A percentile compares a stretch with the other conserved stretches of the same genome.
These are phyloP conservation scores for Dillenia suffruticosa DNA, from an alignment of 164 flowering plant species.

Conservation along the genomic window DNA sequence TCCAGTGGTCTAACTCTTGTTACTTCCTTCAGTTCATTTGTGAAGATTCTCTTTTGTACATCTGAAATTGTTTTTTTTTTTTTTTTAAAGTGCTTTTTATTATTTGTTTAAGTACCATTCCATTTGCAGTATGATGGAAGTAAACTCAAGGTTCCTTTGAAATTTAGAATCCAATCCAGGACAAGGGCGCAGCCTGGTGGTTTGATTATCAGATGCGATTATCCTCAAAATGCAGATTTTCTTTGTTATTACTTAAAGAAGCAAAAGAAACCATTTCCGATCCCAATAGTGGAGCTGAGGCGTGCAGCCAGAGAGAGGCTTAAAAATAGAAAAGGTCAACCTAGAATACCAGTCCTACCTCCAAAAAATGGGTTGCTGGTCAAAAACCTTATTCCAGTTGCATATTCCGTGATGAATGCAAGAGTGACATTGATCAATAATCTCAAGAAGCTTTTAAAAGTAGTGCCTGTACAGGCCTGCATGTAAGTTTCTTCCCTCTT, in stretches of 20 bases:
- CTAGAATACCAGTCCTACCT: constrained; percentile 55
- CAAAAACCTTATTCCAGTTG: constrained; percentile 66
- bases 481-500: constrained; percentile 41
- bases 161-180: constrained; percentile 19
- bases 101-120: neutral
- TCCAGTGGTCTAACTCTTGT: no score
- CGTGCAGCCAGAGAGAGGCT: constrained; percentile 86
- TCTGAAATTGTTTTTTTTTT: no score
- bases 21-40: no score
- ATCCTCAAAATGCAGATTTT: constrained; percentile 87
- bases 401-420: constrained; percentile 74
- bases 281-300: constrained; percentile 80
- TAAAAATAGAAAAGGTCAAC: constrained; percentile 54
- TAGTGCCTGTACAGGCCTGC: constrained; percentile 89
- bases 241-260: constrained; percentile 69
- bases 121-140: constrained; percentile 36
- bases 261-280: constrained; percentile 90
- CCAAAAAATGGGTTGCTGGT: constrained; percentile 84
- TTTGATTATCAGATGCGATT: constrained; percentile 30
- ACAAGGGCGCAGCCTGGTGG: constrained; percentile 18
- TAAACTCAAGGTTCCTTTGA: constrained; percentile 23
- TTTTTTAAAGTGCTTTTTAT: no score
- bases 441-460: constrained; percentile 80
- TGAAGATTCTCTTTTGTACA: no score
- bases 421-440: constrained; percentile 77